phyloP scores from a whole-genome alignment of 2,329 filamentous ascomycete genomes.

The Cladobotryum protrusum region DNA sequence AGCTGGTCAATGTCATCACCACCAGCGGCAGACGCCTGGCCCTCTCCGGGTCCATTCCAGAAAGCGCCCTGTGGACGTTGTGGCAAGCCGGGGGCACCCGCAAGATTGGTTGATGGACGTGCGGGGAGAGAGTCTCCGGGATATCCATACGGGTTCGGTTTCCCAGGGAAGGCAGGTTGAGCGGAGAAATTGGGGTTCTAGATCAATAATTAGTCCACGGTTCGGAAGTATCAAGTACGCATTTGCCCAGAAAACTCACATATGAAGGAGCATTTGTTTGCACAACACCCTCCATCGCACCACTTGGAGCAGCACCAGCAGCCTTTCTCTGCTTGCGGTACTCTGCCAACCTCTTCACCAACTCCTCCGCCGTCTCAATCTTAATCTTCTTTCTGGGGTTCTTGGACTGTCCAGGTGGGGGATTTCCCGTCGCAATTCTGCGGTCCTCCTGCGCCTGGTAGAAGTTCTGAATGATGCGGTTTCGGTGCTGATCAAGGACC shows the following conservation, averaged over 20 bases:
- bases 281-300: constrained; percentile 32
- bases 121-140: constrained; percentile 39
- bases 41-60: constrained; percentile 19
- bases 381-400: constrained; percentile 65
- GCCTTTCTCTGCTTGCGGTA: constrained; percentile 65
- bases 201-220: constrained; percentile 2
- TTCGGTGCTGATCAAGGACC: constrained; percentile 73
- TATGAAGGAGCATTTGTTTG: constrained; percentile 11
- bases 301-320: constrained; percentile 39
- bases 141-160: constrained; percentile 26
- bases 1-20: constrained; percentile 60
- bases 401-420: constrained; percentile 60
- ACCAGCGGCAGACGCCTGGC: constrained; percentile 18
- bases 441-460: constrained; percentile 81
- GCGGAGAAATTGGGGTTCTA: not conserved
- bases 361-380: constrained; percentile 67
- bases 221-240: constrained; percentile 15
- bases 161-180: constrained; percentile 18
- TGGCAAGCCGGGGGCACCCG: constrained; percentile 37
- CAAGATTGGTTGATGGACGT: constrained; percentile 36
- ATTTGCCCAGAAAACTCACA: not conserved
- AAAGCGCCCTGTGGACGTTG: constrained; percentile 35
- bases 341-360: constrained; percentile 74
- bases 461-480: constrained; percentile 78
- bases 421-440: constrained; percentile 76